These are phyloP conservation scores for Plantago rigida DNA, from an alignment of 305 asterid genomes.

Conservation along the genomic window DNA sequence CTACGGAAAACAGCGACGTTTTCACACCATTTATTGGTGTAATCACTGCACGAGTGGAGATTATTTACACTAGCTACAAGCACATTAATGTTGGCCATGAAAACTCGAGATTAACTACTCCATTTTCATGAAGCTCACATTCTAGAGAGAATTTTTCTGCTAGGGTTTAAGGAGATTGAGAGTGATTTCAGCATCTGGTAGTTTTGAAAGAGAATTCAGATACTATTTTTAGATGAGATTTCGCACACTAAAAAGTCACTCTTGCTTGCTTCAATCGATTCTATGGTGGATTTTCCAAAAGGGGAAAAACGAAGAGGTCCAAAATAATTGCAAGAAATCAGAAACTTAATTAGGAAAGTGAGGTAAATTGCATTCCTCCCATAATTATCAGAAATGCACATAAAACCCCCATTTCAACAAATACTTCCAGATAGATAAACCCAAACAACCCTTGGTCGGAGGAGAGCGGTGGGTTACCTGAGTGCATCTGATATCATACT, in stretches of 20 bases:
- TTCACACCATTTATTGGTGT: constrained; percentile 25
- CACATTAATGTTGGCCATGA: constrained; percentile 42
- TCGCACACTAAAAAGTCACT: neutral
- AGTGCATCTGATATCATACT: too few species aligned
- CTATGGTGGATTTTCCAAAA: neutral
- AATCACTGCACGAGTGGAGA: constrained; percentile 23
- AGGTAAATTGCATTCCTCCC: too few species aligned
- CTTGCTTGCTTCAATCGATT: neutral
- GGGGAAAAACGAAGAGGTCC: neutral
- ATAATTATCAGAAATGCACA: too few species aligned
- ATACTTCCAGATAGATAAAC: too few species aligned
- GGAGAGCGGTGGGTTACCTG: too few species aligned
- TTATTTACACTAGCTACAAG: constrained; percentile 32
- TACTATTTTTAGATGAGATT: neutral
- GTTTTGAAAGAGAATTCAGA: neutral
- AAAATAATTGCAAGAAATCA: neutral
- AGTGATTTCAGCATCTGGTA: neutral
- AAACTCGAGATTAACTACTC: constrained; percentile 34
- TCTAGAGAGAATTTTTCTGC: neutral
- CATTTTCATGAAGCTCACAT: constrained; percentile 19
- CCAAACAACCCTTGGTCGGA: too few species aligned
- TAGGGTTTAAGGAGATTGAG: constrained; percentile 13
- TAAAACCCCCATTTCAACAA: too few species aligned
- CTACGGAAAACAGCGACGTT: constrained; percentile 23
- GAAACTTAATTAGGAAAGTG: too few species aligned